Conservation (phyloP, 768 basidiomycete species). For the Boletus fagicola region DNA sequence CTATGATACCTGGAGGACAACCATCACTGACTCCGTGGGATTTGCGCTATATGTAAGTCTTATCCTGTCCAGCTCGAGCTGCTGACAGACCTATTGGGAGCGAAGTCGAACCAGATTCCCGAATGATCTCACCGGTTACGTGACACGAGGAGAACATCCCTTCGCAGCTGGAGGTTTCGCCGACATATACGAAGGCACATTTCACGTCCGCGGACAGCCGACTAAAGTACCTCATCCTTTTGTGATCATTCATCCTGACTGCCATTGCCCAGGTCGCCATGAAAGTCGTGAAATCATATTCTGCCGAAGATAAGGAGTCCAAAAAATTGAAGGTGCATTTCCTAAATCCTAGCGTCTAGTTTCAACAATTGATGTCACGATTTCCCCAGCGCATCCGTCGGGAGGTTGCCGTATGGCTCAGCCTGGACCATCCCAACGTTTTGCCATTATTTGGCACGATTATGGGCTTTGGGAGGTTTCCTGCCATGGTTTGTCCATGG, state of each 20-base stretch:
- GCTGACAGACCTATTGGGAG: background rate
- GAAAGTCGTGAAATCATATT: background rate
- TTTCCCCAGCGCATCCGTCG: too few relatives aligned
- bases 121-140: background rate
- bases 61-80: background rate
- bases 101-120: background rate
- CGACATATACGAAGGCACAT: background rate
- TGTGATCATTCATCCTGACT: background rate
- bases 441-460: too few relatives aligned
- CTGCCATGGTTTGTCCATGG: too few relatives aligned
- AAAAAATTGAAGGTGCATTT: background rate
- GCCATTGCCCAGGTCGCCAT: background rate
- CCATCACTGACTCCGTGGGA: background rate
- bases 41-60: background rate
- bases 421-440: too few relatives aligned
- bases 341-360: background rate
- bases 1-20: too few relatives aligned
- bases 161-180: background rate
- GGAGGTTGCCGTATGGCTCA: too few relatives aligned
- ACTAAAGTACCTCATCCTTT: background rate
- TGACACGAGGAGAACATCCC: background rate
- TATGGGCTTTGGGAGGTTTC: too few relatives aligned
- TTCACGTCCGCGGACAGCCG: background rate
- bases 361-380: too few relatives aligned
- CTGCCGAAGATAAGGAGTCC: background rate